These are phyloP conservation scores for Prunus salicina DNA, from an alignment of 306 rosid genomes.

Conservation along the genomic window DNA sequence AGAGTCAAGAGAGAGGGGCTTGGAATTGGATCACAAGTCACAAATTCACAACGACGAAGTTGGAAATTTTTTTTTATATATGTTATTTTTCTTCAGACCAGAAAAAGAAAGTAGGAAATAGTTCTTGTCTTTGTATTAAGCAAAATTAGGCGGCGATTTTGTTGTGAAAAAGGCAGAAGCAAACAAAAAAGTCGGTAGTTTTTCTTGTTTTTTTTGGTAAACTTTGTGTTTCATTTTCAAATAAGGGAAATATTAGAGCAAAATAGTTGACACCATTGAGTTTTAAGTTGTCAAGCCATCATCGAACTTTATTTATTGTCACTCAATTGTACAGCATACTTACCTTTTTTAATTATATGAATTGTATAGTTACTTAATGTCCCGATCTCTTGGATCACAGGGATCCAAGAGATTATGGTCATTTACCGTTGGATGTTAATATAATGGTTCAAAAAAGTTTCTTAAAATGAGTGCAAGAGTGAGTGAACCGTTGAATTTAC, in stretches of 20 bases:
- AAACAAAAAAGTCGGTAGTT: not conserved
- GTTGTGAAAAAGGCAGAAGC: not conserved
- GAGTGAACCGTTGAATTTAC: too few relatives aligned
- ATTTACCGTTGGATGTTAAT: too few relatives aligned
- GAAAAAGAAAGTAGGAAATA: not conserved
- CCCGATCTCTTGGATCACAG: too few relatives aligned
- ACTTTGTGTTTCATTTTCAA: too few relatives aligned
- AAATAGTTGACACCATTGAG: not conserved
- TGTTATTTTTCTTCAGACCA: not conserved
- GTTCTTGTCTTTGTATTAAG: not conserved
- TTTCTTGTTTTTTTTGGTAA: not conserved
- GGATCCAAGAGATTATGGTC: too few relatives aligned
- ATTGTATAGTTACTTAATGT: too few relatives aligned
- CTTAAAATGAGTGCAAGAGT: too few relatives aligned
- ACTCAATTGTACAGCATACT: too few relatives aligned
- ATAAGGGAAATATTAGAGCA: not conserved
- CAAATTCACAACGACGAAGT: not conserved
- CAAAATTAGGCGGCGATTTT: slow-evolving; percentile 14
- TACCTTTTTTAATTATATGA: too few relatives aligned
- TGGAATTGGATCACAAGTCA: not conserved
- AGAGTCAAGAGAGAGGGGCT: slow-evolving; percentile 21
- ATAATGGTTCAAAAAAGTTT: too few relatives aligned
- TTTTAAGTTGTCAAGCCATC: not conserved
- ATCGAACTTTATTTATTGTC: too few relatives aligned
- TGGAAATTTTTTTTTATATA: not conserved